Percentiles rank a stretch among this genome's conserved stretches.
These are phyloP conservation scores for Solanum peruvianum DNA, from an alignment of 257 asterid species.

Conservation along the genomic window DNA sequence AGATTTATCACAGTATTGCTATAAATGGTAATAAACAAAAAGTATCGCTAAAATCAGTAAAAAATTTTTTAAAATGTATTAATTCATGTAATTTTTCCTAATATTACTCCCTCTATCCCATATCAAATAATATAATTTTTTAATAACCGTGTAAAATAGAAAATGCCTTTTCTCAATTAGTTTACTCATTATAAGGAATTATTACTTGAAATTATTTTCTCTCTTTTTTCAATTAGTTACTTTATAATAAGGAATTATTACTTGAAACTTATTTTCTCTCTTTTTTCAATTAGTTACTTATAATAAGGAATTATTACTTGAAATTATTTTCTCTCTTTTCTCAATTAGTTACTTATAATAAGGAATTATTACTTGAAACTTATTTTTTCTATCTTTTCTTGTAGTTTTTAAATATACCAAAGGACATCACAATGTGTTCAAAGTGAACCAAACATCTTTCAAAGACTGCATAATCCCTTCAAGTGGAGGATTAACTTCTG, in stretches of 20 bases:
- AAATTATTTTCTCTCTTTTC: background rate
- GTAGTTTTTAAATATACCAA: conserved; percentile 7
- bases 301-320: background rate
- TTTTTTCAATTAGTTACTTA: background rate
- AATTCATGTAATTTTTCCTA: no score
- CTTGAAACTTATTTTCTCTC: background rate
- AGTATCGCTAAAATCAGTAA: no score
- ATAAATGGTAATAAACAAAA: no score
- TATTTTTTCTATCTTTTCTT: background rate
- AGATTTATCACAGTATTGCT: no score
- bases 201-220: background rate
- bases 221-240: background rate
- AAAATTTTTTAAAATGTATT: no score
- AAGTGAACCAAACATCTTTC: conserved; percentile 3
- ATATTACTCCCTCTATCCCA: background rate
- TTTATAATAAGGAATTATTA: background rate
- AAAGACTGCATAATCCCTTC: background rate
- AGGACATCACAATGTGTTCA: conserved; percentile 1
- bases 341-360: background rate
- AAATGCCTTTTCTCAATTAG: background rate
- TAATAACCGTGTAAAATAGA: no score
- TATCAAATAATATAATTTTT: background rate
- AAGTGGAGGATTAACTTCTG: background rate
- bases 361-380: background rate
- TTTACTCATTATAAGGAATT: no score